phyloP scores from a whole-genome alignment of 495 filamentous ascomycete genomes.

The Monascus purpureus region DNA sequence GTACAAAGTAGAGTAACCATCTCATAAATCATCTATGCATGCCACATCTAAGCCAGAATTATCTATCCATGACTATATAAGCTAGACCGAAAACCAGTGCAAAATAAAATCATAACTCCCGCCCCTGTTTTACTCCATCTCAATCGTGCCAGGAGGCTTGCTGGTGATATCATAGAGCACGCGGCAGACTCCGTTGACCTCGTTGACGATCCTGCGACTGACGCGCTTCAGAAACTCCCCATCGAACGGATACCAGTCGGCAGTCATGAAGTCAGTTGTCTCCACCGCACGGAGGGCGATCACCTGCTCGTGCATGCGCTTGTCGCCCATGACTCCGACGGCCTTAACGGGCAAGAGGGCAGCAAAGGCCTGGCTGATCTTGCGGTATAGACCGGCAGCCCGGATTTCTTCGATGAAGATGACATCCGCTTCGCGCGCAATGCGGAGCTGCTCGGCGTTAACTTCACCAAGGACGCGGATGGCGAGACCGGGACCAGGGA shows the following conservation, averaged over 20 bases:
- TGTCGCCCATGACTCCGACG: slow-evolving; percentile 72
- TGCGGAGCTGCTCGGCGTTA: slow-evolving; percentile 61
- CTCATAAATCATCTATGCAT: neutral
- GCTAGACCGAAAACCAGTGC: no score
- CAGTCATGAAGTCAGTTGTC: slow-evolving; percentile 78
- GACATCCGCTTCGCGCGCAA: slow-evolving; percentile 71
- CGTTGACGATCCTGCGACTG: slow-evolving; percentile 65
- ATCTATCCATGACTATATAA: no score
- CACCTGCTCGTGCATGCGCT: slow-evolving; percentile 44
- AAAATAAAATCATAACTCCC: no score
- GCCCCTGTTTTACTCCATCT: slow-evolving; percentile 58
- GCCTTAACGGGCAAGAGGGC: slow-evolving; percentile 57
- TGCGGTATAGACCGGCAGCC: slow-evolving; percentile 67
- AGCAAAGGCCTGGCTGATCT: slow-evolving; percentile 75
- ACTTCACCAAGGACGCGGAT: slow-evolving; percentile 87
- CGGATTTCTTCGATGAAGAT: slow-evolving; percentile 76
- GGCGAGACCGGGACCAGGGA: slow-evolving; percentile 75
- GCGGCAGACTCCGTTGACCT: slow-evolving; percentile 59
- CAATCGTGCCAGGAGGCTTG: slow-evolving; percentile 71
- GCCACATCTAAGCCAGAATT: no score
- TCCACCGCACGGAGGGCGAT: slow-evolving; percentile 59
- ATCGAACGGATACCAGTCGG: slow-evolving; percentile 52
- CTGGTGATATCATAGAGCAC: slow-evolving; percentile 56
- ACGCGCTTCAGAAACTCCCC: slow-evolving; percentile 54
- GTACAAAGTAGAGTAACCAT: no score